Percentiles rank a stretch among this genome's conserved stretches.
Evolutionary conservation across 2,329 filamentous ascomycete genomes (phyloP).

Genomic region (Pyrenochaeta sp.): DNA sequence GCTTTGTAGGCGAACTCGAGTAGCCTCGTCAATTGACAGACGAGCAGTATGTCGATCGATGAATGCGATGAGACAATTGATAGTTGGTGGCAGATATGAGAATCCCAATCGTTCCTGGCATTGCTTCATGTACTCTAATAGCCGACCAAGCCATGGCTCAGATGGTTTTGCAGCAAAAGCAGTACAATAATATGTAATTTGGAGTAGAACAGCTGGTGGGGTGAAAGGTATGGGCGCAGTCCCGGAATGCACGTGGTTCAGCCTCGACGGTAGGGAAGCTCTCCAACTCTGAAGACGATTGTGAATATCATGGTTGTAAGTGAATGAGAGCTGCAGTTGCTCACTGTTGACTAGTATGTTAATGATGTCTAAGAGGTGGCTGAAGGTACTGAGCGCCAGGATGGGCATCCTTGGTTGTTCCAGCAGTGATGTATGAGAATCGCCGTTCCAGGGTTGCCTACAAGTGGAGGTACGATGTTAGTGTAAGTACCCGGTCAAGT

Average conservation of each 20-base stretch:
- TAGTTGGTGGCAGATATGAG: conserved; percentile 37
- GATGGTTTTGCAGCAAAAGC: conserved; percentile 33
- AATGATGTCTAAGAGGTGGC: conserved; percentile 54
- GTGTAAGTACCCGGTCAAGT: neutral
- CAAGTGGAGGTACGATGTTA: neutral
- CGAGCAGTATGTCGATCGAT: conserved; percentile 24
- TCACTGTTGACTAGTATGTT: conserved; percentile 31
- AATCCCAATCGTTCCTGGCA: conserved; percentile 33
- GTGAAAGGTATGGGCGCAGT: conserved; percentile 21
- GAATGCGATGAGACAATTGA: conserved; percentile 35
- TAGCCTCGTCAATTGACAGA: conserved; percentile 19
- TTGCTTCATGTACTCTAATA: conserved; percentile 36
- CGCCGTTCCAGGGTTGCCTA: conserved; percentile 71
- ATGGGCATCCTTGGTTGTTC: conserved; percentile 40
- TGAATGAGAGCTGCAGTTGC: conserved; percentile 18
- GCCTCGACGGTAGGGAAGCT: conserved; percentile 32
- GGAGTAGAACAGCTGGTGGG: conserved; percentile 40
- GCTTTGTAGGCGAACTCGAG: conserved; percentile 27
- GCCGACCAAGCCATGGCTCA: conserved; percentile 23
- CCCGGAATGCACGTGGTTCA: conserved; percentile 30
- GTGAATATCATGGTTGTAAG: conserved; percentile 43
- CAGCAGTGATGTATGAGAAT: conserved; percentile 46
- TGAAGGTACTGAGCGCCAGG: conserved; percentile 62
- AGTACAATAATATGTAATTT: conserved; percentile 36
- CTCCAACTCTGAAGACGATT: conserved; percentile 51